phyloP scores from a whole-genome alignment of 768 basidiomycete species.

The Favolaschia claudopus region DNA sequence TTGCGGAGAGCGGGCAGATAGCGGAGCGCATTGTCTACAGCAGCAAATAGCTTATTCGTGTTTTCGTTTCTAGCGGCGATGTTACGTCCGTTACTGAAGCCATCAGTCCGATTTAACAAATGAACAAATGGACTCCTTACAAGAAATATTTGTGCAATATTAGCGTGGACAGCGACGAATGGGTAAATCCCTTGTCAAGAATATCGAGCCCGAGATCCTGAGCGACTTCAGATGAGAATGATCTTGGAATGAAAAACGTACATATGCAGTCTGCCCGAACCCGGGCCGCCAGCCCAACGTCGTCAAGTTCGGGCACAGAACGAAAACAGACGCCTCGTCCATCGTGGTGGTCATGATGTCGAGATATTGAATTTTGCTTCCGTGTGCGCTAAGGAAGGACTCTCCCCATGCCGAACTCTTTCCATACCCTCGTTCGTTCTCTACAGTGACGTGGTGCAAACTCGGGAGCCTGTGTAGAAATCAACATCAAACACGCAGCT shows the following conservation, averaged over 20 bases:
- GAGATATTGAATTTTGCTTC: not conserved
- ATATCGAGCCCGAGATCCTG: not conserved
- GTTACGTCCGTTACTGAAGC: no score
- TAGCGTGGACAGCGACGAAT: not conserved
- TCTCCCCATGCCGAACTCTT: no score
- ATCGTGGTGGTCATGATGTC: not conserved
- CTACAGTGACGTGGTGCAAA: not conserved
- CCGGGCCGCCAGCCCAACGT: not conserved
- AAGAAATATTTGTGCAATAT: not conserved
- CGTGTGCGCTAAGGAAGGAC: not conserved
- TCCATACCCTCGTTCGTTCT: not conserved
- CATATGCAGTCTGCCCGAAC: no score
- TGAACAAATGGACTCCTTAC: no score
- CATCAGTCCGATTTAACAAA: no score
- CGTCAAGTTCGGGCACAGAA: not conserved
- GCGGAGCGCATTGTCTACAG: not conserved
- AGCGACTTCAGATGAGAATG: no score
- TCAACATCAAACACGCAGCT: not conserved
- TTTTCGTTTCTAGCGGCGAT: not conserved
- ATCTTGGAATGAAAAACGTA: no score
- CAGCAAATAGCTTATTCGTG: not conserved
- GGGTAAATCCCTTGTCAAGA: not conserved
- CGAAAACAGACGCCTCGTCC: not conserved
- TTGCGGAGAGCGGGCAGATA: slow-evolving; percentile 2
- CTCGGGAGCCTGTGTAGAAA: not conserved